These are phyloP conservation scores for Tanacetum coccineum DNA, from an alignment of 129 eudicot genomes.

Conservation along the genomic window DNA sequence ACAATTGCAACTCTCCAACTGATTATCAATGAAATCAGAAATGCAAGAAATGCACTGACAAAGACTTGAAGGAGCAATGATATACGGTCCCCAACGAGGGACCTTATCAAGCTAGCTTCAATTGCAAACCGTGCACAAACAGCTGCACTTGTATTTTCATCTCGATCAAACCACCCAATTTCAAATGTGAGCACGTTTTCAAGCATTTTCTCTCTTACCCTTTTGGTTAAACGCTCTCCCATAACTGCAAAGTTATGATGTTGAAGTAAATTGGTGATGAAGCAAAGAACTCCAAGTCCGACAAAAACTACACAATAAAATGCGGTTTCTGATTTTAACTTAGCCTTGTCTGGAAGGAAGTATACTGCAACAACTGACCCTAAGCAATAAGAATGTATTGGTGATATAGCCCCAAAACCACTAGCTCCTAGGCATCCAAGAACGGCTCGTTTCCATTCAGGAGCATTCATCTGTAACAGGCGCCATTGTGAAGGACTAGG, in stretches of 20 bases:
- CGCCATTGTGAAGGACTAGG: slow-evolving; percentile 53
- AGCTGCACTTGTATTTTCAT: slow-evolving; percentile 75
- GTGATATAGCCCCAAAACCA: slow-evolving; percentile 51
- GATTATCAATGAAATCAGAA: slow-evolving; percentile 44
- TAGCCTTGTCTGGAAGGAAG: slow-evolving; percentile 37
- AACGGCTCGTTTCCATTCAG: slow-evolving; percentile 72
- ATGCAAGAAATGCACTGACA: slow-evolving; percentile 53
- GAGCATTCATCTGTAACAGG: slow-evolving; percentile 56
- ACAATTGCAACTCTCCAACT: slow-evolving; percentile 68
- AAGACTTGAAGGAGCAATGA: slow-evolving; percentile 66
- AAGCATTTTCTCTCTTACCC: slow-evolving; percentile 58
- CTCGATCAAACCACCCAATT: slow-evolving; percentile 75
- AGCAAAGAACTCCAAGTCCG: slow-evolving; percentile 46
- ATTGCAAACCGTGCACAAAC: slow-evolving; percentile 61
- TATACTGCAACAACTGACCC: slow-evolving; percentile 66
- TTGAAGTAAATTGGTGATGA: slow-evolving; percentile 61
- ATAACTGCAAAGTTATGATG: slow-evolving; percentile 75
- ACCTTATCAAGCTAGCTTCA: slow-evolving; percentile 60
- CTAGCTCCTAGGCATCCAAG: slow-evolving; percentile 71
- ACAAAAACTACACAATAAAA: slow-evolving; percentile 48
- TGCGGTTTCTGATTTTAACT: slow-evolving; percentile 42
- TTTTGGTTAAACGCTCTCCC: slow-evolving; percentile 73
- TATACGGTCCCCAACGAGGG: slow-evolving; percentile 72
- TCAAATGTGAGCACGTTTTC: slow-evolving; percentile 62
- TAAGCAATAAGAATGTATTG: slow-evolving; percentile 61